A percentile compares a stretch with the other conserved stretches of the same genome.
Evolutionary conservation across 1,284 basidiomycete genomes (phyloP).

Genomic region (Chiua sp.): DNA sequence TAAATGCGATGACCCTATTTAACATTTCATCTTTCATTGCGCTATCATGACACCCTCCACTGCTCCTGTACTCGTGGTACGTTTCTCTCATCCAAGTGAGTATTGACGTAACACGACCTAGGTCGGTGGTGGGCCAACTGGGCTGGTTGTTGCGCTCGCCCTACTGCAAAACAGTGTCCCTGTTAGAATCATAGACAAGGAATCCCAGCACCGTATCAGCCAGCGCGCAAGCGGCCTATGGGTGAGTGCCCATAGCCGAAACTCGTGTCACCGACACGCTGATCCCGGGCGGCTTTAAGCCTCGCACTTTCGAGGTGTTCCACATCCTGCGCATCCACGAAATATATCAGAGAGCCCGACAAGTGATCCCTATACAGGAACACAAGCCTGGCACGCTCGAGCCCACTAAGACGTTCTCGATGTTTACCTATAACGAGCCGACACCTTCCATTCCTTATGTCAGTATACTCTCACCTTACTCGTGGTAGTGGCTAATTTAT

Average conservation of each 20-base stretch:
- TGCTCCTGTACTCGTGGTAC: conserved; percentile 30
- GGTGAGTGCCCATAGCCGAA: conserved; percentile 17
- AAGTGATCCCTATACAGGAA: conserved; percentile 6
- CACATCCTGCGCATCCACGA: conserved; percentile 32
- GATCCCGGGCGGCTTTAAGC: conserved; percentile 18
- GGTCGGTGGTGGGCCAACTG: conserved; percentile 55
- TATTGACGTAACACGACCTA: conserved; percentile 21
- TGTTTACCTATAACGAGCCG: no score
- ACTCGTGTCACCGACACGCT: not conserved
- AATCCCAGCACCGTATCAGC: conserved; percentile 5
- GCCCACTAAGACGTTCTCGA: conserved; percentile 8
- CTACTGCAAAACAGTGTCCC: conserved; percentile 48
- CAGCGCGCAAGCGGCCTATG: conserved; percentile 12
- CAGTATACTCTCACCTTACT: not conserved
- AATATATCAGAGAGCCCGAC: conserved; percentile 9
- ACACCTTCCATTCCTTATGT: conserved; percentile 35
- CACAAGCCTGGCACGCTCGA: conserved; percentile 29
- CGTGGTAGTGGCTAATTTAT: no score
- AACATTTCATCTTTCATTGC: not conserved
- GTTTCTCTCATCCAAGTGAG: not conserved
- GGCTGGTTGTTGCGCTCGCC: conserved; percentile 51
- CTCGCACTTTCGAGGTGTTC: conserved; percentile 38
- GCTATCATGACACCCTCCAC: no score
- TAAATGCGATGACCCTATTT: no score
- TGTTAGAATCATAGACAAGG: conserved; percentile 44